These are phyloP conservation scores for Rhynchosporium agropyri DNA, from an alignment of 2,329 filamentous ascomycete species.

Conservation along the genomic window DNA sequence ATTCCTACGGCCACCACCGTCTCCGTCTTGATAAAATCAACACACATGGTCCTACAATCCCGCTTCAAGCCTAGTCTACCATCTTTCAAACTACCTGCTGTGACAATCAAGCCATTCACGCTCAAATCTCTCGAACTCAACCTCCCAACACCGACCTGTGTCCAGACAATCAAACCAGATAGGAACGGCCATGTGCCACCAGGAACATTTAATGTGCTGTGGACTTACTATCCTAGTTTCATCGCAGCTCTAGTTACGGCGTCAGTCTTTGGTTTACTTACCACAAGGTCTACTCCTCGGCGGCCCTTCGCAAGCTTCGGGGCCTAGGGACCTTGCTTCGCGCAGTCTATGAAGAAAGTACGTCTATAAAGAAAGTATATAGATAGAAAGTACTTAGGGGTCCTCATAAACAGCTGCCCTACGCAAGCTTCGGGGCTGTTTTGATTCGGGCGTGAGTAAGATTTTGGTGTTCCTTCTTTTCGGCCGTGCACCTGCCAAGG, in stretches of 20 bases:
- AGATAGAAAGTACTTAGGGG: too few species aligned
- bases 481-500: too few species aligned
- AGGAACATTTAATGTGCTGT: slow-evolving; percentile 43
- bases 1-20: not conserved
- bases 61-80: not conserved
- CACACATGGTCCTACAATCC: not conserved
- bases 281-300: too few species aligned
- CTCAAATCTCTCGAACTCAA: not conserved
- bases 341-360: too few species aligned
- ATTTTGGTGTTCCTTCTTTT: too few species aligned
- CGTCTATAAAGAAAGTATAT: too few species aligned
- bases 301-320: too few species aligned
- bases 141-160: slow-evolving; percentile 42
- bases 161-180: slow-evolving; percentile 44
- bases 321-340: too few species aligned
- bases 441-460: too few species aligned
- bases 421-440: too few species aligned
- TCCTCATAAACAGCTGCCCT: too few species aligned
- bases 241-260: slow-evolving; percentile 42
- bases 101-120: slow-evolving; percentile 2
- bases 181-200: slow-evolving; percentile 45
- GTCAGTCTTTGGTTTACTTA: slow-evolving; percentile 42
- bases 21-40: not conserved
- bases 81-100: not conserved
- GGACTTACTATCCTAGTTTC: slow-evolving; percentile 45